Evolutionary conservation across 139 green algal genomes (phyloP).

Genomic region (Pseudopediastrum boryanum): DNA sequence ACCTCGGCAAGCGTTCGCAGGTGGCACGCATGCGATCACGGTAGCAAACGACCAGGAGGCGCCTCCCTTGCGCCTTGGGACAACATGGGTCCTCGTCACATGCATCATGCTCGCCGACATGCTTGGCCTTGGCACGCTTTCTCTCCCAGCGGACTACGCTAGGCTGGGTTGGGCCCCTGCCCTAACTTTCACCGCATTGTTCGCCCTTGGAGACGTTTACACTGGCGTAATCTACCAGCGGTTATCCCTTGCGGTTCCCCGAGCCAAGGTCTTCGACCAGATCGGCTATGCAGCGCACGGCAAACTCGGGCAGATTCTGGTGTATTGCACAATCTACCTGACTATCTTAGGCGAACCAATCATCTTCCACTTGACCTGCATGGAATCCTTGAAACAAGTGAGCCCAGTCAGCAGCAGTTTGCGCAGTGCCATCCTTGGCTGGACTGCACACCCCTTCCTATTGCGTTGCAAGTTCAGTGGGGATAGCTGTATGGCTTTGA

Average conservation of each 20-base stretch:
- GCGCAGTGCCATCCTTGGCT: not conserved
- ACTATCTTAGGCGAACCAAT: constrained; percentile 47
- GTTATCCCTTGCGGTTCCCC: constrained; percentile 31
- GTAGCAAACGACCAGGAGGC: too few species aligned
- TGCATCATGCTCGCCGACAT: constrained; percentile 44
- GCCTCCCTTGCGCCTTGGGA: too few species aligned
- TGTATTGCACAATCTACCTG: constrained; percentile 44
- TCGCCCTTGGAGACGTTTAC: constrained; percentile 36
- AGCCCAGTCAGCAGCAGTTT: not conserved
- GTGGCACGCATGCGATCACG: too few species aligned
- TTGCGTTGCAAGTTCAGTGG: too few species aligned
- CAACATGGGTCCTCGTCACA: constrained; percentile 29
- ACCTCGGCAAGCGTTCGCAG: too few species aligned
- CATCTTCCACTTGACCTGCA: constrained; percentile 51
- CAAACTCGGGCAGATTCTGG: constrained; percentile 25
- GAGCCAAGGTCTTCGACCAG: constrained; percentile 44
- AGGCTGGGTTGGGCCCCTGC: constrained; percentile 42
- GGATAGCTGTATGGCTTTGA: too few species aligned
- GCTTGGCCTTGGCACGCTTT: constrained; percentile 47
- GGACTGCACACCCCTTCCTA: too few species aligned
- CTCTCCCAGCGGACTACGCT: constrained; percentile 38
- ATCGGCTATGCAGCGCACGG: constrained; percentile 45
- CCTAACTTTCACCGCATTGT: constrained; percentile 24
- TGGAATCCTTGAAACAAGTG: constrained; percentile 48
- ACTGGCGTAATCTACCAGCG: constrained; percentile 43